phyloP scores from a whole-genome alignment of 116 monocot genomes.

The Dioscorea cayenensis region DNA sequence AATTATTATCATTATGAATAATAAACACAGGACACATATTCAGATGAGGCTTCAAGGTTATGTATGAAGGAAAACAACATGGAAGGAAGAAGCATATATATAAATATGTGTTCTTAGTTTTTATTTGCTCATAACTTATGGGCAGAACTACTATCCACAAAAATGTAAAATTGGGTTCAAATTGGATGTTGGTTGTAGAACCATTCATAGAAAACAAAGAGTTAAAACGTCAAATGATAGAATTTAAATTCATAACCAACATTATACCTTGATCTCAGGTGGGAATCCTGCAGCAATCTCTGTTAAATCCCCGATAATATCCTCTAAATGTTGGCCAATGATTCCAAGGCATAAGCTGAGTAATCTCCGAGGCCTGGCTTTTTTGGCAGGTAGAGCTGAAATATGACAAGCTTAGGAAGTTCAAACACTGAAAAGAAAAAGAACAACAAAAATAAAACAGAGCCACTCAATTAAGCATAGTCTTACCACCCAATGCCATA shows the following conservation, averaged over 20 bases:
- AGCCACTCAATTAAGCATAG: not conserved
- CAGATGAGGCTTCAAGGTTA: no score
- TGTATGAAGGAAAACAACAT: no score
- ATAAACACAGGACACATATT: no score
- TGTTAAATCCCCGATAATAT: constrained; percentile 59
- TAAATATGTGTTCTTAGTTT: no score
- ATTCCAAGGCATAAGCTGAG: constrained; percentile 86
- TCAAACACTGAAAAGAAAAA: not conserved
- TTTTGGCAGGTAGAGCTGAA: constrained; percentile 17
- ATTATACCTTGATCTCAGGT: constrained; percentile 73
- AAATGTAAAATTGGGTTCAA: no score
- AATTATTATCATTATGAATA: no score
- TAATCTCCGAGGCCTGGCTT: constrained; percentile 52
- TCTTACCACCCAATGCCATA: not conserved
- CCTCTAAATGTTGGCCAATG: constrained; percentile 84
- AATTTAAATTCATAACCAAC: not conserved
- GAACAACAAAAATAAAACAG: no score
- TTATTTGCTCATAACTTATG: no score
- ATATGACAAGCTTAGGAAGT: not conserved
- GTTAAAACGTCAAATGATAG: not conserved
- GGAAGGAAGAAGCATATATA: no score
- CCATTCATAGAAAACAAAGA: not conserved
- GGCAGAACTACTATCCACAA: no score
- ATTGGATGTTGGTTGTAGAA: no score
- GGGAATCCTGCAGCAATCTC: constrained; percentile 64